Evolutionary conservation across 371 early-diverging fungal species (phyloP).

Genomic region (Circinella minor): DNA sequence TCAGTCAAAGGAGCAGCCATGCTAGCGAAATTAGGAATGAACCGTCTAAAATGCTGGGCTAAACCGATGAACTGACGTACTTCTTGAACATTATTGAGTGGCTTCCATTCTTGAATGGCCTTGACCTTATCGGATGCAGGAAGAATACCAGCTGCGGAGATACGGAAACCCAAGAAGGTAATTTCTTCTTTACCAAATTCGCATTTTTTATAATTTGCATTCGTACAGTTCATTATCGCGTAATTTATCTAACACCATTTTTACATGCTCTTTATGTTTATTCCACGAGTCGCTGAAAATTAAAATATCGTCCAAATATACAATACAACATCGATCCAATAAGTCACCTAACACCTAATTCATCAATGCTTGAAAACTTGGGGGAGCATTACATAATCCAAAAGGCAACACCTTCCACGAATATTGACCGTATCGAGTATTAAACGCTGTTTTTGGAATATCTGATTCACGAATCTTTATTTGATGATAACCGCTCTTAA

Average conservation of each 20-base stretch:
- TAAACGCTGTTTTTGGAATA: constrained; percentile 35
- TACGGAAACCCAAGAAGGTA: not conserved
- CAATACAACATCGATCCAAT: constrained; percentile 41
- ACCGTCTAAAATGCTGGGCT: no score
- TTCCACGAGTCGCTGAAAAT: constrained; percentile 53
- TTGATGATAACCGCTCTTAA: constrained; percentile 49
- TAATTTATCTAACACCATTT: constrained; percentile 38
- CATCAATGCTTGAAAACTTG: constrained; percentile 52
- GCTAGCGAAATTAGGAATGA: no score
- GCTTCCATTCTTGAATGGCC: constrained; percentile 36
- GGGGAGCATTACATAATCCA: constrained; percentile 51
- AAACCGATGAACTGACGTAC: no score
- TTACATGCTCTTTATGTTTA: constrained; percentile 51
- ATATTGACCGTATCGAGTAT: constrained; percentile 43
- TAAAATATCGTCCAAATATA: constrained; percentile 65
- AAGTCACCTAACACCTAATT: constrained; percentile 33
- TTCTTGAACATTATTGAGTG: no score
- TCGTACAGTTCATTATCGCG: constrained; percentile 33
- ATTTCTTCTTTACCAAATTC: constrained; percentile 39
- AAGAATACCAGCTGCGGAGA: constrained; percentile 33
- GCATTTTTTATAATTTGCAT: constrained; percentile 57
- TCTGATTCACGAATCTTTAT: constrained; percentile 23
- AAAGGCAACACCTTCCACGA: constrained; percentile 57
- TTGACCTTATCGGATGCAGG: constrained; percentile 30
- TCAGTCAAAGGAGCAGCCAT: no score